Base-by-base conservation (phyloP, 805 yeast genomes). In the Suhomyces pyralidae region DNA sequence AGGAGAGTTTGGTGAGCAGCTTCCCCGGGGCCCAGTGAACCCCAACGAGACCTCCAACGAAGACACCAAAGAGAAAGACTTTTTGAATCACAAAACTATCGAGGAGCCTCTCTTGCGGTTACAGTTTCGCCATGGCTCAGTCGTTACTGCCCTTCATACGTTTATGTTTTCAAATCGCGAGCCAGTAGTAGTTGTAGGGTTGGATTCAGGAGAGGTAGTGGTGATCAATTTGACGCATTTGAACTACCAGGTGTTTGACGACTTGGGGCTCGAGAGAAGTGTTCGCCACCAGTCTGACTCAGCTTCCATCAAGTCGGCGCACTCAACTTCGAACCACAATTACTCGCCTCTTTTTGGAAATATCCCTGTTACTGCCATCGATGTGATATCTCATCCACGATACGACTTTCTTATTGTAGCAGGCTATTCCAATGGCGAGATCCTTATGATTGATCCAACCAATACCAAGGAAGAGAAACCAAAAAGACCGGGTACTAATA, bases 381-480 rank as follows among this genome's bases (percentile, higher is more conserved):
- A 58, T 42, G 61, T 58, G 56, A 61, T 65, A 14, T 12, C 45
- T n/a, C 66, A 64, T 42, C 73, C 78, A 0, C 59, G 61, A 12
- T 65, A 71, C 58, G 83, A 80, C 3, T 63, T 73, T 25, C 75
- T 76, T 54, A 78, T 85, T 12, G 69, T 81, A 10, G 86, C 79
- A n/a, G 90, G 86, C 1, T 85, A 77, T 60, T 73, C 82, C 25
- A 84, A 85, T 67, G 93, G 93, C 2, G 81, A 82, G 48, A 68
- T 85, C 3, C 66, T 77, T 44, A 65, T 83, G 3, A 76, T 83
- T 49, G 80, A 80, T 58, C 73, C 74, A 4, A 40, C 32, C 20
- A 38, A 28, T 5, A 44, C 24, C 19, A 19, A 17, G 20, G 50
- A 42, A 15, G 56, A 48, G 20, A 47, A 50, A 28, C 4, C 40